Evolutionary conservation across 2,329 filamentous ascomycete genomes (phyloP).

Genomic region (Phialophora expanda): DNA sequence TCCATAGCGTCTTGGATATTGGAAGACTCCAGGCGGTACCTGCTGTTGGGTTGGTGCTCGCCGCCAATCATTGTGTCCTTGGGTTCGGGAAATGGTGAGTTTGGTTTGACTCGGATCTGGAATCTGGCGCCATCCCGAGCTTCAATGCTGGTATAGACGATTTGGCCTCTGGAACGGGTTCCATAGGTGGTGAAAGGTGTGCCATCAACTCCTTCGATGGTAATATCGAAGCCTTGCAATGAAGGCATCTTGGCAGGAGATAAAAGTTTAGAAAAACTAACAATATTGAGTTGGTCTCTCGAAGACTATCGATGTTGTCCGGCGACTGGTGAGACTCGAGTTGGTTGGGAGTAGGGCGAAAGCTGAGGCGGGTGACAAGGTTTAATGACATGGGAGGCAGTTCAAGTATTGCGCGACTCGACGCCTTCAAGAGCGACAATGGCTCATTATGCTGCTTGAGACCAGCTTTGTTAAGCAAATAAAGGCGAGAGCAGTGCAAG

Average conservation of each 20-base stretch:
- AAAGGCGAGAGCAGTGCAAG: not conserved
- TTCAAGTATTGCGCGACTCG: not conserved
- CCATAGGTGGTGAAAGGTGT: conserved; percentile 29
- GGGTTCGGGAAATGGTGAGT: conserved; percentile 13
- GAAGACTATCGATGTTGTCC: not conserved
- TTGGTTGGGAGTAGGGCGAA: not conserved
- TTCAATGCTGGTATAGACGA: conserved; percentile 10
- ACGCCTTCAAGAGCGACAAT: not conserved
- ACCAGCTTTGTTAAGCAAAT: not conserved
- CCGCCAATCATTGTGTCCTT: not conserved
- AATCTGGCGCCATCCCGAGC: conserved; percentile 24
- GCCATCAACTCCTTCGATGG: conserved; percentile 15
- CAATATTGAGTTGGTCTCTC: not conserved
- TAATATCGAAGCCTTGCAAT: conserved; percentile 25
- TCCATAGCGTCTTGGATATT: not conserved
- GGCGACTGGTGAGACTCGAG: not conserved
- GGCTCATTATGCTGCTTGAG: not conserved
- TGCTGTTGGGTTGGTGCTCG: not conserved
- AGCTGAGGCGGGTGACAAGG: not conserved
- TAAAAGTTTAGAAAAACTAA: not conserved
- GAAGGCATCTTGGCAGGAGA: conserved; percentile 9
- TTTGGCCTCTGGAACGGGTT: conserved; percentile 4
- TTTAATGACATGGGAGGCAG: not conserved
- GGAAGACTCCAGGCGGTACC: conserved; percentile 21
- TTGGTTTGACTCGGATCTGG: conserved; percentile 22